phyloP scores from a whole-genome alignment of 1,284 basidiomycete genomes.

The Trichosporon sp. region DNA sequence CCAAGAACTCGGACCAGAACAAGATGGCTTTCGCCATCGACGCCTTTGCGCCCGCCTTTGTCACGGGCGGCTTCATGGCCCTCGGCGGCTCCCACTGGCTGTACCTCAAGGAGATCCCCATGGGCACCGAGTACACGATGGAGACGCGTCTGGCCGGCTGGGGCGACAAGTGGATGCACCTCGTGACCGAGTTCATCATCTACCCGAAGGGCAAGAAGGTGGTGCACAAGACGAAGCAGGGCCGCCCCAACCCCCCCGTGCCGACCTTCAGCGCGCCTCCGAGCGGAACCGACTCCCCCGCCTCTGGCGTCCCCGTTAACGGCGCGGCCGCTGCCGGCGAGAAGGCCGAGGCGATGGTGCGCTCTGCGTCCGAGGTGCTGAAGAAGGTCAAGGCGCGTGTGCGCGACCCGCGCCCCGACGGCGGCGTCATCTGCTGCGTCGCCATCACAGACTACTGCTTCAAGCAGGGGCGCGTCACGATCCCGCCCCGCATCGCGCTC shows the following conservation, averaged over 20 bases:
- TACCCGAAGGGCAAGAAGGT: slow-evolving; percentile 61
- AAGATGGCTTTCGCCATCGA: slow-evolving; percentile 61
- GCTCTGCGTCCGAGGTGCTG: slow-evolving; percentile 23
- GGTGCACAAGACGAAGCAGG: slow-evolving; percentile 30
- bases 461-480: slow-evolving; percentile 73
- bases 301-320: slow-evolving; percentile 25
- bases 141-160: slow-evolving; percentile 68
- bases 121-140: slow-evolving; percentile 70
- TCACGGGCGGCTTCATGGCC: slow-evolving; percentile 68
- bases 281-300: slow-evolving; percentile 26
- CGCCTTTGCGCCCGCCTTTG: slow-evolving; percentile 67
- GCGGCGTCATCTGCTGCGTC: slow-evolving; percentile 66
- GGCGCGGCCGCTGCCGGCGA: not conserved
- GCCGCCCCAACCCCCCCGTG: slow-evolving; percentile 18
- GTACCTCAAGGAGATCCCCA: slow-evolving; percentile 77
- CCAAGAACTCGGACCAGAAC: slow-evolving; percentile 61
- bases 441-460: slow-evolving; percentile 70
- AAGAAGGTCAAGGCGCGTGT: slow-evolving; percentile 26
- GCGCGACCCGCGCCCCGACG: slow-evolving; percentile 48
- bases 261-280: slow-evolving; percentile 24
- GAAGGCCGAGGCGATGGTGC: not conserved
- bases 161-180: slow-evolving; percentile 82
- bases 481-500: slow-evolving; percentile 63
- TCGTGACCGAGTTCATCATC: slow-evolving; percentile 68
- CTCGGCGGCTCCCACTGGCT: slow-evolving; percentile 73